Base-by-base conservation (phyloP, 2,329 filamentous ascomycete species). In the Alternaria sp. region DNA sequence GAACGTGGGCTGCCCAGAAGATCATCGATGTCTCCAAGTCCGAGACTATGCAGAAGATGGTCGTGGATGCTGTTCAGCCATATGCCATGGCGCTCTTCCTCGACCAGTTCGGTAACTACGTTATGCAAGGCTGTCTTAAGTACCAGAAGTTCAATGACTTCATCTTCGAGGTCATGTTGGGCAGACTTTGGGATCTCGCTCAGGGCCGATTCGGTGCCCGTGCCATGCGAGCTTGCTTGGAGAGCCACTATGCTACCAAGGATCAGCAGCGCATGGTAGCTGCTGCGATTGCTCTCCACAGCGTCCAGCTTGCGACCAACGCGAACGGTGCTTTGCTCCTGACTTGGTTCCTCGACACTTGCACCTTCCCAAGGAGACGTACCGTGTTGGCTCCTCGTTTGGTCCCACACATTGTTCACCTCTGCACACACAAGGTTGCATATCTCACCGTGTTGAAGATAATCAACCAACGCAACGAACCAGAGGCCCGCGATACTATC, bases 1-100 rank as follows among this genome's bases (percentile, higher is more conserved):
- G 95, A 64, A 99, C 95, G 1, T 99, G 95, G 95, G 95, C 95
- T 56, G 95, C 95, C 1, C 95, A 99, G 81, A 99, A 98, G 85
- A 98, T 99, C 74, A 98, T 99, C 69, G 94, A 98, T 73, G 93
- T 97, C 7, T 94, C 93, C 78, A 93, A 95, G 81, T 93, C 91
- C 1, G 89, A 91, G 6, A 83, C 84, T 41, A 94, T 98, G 81
- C 94, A 95, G 89, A 82, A 84, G 48, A 83, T 93, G 81, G 94
- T 99, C 74, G 91, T 95, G 28, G 89, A 97, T 65, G 87, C 92
- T 67, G 84, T 98, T 30, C 90, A 90, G 4, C 90, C 93, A 1
- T 97, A 96, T 80, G 93, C 92, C 0, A 88, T 97, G 48, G 92
- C 93, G 3, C 85, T 98, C 20, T 98, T 99, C 85, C 85, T 98